A percentile compares a stretch with the other conserved stretches of the same genome.
phyloP scores from a whole-genome alignment of 306 rosid species.

The Lathyrus aphaca region DNA sequence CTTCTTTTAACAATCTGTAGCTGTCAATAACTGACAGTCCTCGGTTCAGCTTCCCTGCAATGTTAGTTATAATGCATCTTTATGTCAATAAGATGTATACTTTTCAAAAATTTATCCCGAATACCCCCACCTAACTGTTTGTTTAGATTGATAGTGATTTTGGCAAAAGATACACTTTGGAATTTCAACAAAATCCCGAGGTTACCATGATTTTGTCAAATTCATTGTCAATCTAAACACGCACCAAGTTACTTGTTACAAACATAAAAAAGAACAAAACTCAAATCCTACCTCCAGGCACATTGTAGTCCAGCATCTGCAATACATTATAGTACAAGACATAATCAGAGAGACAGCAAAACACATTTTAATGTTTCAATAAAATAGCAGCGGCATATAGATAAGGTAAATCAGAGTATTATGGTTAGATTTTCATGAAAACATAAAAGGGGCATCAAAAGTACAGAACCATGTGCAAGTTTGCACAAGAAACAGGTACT shows the following conservation, averaged over 20 bases:
- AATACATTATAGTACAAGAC: constrained; percentile 24
- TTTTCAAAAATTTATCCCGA: neutral
- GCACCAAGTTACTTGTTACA: constrained; percentile 1
- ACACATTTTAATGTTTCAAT: neutral
- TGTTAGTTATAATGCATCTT: constrained; percentile 23
- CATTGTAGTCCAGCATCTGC: constrained; percentile 93
- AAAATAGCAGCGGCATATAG: neutral
- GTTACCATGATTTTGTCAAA: neutral
- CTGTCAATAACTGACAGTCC: constrained; percentile 67
- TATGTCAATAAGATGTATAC: constrained; percentile 28
- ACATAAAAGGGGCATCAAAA: neutral
- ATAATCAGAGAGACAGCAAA: constrained; percentile 29
- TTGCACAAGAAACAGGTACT: too few relatives aligned
- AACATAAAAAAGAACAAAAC: constrained; percentile 15
- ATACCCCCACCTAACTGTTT: neutral
- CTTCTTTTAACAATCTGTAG: constrained; percentile 55
- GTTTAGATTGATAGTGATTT: neutral
- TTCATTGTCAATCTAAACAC: neutral
- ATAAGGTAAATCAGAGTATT: neutral
- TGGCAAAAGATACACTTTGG: neutral
- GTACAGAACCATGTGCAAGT: constrained; percentile 24
- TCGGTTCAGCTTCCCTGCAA: constrained; percentile 67
- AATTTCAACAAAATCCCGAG: neutral
- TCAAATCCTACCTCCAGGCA: constrained; percentile 75
- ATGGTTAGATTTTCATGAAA: constrained; percentile 7